Percentiles rank a stretch among this genome's conserved stretches.
These are phyloP conservation scores for Botrytis fabae DNA, from an alignment of 2,329 filamentous ascomycete species.

Conservation along the genomic window DNA sequence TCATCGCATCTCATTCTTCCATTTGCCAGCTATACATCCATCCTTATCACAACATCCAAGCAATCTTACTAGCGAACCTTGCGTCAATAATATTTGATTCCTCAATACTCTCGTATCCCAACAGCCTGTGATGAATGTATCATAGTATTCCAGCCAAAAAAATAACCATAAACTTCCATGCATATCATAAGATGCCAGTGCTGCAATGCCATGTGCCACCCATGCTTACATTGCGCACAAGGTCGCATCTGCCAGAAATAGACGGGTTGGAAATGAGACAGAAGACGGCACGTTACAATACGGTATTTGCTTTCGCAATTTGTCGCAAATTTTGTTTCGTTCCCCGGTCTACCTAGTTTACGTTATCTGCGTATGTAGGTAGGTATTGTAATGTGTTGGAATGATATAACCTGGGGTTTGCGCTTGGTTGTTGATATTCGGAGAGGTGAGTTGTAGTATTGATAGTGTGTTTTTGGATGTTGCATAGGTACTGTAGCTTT, in stretches of 20 bases:
- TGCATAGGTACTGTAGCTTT: background rate
- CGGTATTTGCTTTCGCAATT: background rate
- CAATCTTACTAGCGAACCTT: background rate
- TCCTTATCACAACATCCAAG: background rate
- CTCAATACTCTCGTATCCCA: background rate
- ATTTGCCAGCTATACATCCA: background rate
- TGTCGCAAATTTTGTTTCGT: background rate
- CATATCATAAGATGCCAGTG: background rate
- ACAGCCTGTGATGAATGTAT: background rate
- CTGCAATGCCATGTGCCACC: background rate
- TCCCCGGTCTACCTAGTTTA: background rate
- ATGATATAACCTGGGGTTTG: background rate
- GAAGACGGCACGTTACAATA: background rate
- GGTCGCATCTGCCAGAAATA: background rate
- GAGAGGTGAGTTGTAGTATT: background rate
- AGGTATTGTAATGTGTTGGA: background rate
- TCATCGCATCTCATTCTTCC: background rate
- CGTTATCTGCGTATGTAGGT: background rate
- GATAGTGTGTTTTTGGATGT: background rate
- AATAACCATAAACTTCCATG: background rate
- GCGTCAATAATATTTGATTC: background rate
- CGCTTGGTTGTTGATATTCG: background rate
- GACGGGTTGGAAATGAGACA: background rate
- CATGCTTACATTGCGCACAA: background rate
- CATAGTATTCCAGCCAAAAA: background rate